Evolutionary conservation across 805 yeast species (phyloP).

Genomic region (Saccharomycopsis schoenii): DNA sequence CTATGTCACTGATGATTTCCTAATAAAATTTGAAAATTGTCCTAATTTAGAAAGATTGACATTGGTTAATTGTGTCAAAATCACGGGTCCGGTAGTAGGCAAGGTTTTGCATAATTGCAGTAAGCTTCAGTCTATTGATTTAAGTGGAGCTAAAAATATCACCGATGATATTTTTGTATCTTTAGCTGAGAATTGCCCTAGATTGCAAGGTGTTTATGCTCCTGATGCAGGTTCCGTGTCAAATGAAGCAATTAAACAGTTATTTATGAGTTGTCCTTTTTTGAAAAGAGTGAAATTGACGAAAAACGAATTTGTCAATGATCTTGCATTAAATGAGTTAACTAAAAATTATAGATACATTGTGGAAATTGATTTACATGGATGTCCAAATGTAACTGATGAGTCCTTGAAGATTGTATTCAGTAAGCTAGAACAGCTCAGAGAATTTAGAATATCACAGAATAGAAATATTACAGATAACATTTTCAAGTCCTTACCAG

Average conservation of each 20-base stretch:
- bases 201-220: conserved; percentile 84
- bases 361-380: conserved; percentile 84
- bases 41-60: conserved; percentile 77
- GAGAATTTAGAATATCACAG: conserved; percentile 77
- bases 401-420: conserved; percentile 48
- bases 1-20: conserved; percentile 52
- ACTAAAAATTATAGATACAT: conserved; percentile 66
- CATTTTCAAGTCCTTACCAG: conserved; percentile 47
- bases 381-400: conserved; percentile 67
- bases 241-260: conserved; percentile 48
- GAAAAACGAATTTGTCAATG: conserved; percentile 57
- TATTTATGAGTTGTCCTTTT: conserved; percentile 58
- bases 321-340: conserved; percentile 48
- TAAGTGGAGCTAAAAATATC: conserved; percentile 64
- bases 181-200: conserved; percentile 58
- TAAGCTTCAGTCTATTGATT: conserved; percentile 73
- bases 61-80: conserved; percentile 63
- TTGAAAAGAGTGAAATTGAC: conserved; percentile 77
- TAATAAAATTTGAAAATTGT: conserved; percentile 56
- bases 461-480: conserved; percentile 61
- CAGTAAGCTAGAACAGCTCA: conserved; percentile 52
- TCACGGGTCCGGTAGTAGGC: conserved; percentile 54
- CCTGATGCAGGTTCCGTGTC: conserved; percentile 72
- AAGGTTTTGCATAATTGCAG: conserved; percentile 54
- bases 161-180: conserved; percentile 62